Evolutionary conservation across 257 asterid genomes (phyloP).

Genomic region (Primulina tabacum): DNA sequence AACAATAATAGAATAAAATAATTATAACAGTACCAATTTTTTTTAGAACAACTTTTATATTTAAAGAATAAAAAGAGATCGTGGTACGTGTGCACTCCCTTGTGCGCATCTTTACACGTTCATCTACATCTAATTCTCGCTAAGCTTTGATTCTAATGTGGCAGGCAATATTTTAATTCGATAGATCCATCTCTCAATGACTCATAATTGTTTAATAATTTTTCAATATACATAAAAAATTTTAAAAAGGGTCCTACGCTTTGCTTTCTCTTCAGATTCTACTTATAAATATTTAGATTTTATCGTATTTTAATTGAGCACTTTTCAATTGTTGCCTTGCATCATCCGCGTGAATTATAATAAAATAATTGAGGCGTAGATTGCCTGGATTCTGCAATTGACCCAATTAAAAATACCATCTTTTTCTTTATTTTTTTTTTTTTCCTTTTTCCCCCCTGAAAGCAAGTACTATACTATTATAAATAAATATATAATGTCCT

Average conservation of each 20-base stretch:
- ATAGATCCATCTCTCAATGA: constrained; percentile 8
- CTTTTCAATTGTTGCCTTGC: not conserved
- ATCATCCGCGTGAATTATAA: not conserved
- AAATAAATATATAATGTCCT: no score
- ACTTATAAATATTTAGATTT: not conserved
- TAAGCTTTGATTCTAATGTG: constrained; percentile 30
- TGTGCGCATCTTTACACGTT: constrained; percentile 41
- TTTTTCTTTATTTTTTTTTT: no score
- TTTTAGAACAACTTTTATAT: no score
- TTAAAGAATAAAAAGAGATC: not conserved
- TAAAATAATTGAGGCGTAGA: not conserved
- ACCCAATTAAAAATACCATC: not conserved
- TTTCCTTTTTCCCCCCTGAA: no score
- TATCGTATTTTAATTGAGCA: no score
- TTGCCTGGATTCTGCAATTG: not conserved
- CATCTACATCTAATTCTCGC: constrained; percentile 22
- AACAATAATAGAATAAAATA: no score
- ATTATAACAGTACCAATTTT: no score
- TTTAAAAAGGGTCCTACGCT: not conserved
- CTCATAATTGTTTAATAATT: not conserved
- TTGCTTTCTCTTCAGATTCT: not conserved
- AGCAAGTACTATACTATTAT: no score
- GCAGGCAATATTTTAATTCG: constrained; percentile 31
- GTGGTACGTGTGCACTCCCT: not conserved
- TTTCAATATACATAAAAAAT: no score